Percentiles rank a stretch among this genome's conserved stretches.
Evolutionary conservation across 2,329 filamentous ascomycete species (phyloP).

Genomic region (Phialemonium atrogriseum): DNA sequence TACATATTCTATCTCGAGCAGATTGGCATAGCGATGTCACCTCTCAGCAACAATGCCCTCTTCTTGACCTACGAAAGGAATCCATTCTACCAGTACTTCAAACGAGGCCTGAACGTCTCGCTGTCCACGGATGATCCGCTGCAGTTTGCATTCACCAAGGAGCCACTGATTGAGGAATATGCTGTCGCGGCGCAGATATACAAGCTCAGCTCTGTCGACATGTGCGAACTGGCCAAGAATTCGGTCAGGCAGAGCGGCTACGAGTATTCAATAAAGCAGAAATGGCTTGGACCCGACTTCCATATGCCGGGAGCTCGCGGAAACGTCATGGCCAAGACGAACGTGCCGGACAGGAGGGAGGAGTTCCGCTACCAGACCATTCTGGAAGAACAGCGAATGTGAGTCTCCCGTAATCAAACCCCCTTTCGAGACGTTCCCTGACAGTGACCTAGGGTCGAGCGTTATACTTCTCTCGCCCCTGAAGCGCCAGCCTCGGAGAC

Average conservation of each 20-base stretch:
- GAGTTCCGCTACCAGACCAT: constrained; percentile 85
- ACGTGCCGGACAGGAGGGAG: constrained; percentile 87
- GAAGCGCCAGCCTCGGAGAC: constrained; percentile 3
- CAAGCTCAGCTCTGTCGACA: constrained; percentile 92
- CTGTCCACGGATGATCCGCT: constrained; percentile 94
- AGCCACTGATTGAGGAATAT: constrained; percentile 96
- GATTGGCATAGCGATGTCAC: constrained; percentile 99
- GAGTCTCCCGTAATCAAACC: constrained; percentile 25
- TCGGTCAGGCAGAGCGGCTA: constrained; percentile 94
- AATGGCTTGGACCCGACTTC: constrained; percentile 81
- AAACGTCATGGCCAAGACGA: constrained; percentile 92
- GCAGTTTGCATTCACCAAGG: constrained; percentile 97
- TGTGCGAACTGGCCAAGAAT: constrained; percentile 97
- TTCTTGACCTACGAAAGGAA: constrained; percentile 97
- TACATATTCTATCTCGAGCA: constrained; percentile 98
- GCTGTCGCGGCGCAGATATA: constrained; percentile 97
- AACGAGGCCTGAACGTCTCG: constrained; percentile 88
- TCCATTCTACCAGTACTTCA: constrained; percentile 92
- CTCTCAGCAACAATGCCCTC: constrained; percentile 91
- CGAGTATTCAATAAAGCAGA: constrained; percentile 78
- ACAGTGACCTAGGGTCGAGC: constrained; percentile 26
- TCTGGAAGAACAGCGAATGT: constrained; percentile 78
- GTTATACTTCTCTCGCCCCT: constrained; percentile 30
- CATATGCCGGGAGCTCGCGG: constrained; percentile 70
- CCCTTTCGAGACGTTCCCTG: not conserved